Base-by-base conservation (phyloP, 108 stramenopile genomes). In the Cylindrotheca closterium region DNA sequence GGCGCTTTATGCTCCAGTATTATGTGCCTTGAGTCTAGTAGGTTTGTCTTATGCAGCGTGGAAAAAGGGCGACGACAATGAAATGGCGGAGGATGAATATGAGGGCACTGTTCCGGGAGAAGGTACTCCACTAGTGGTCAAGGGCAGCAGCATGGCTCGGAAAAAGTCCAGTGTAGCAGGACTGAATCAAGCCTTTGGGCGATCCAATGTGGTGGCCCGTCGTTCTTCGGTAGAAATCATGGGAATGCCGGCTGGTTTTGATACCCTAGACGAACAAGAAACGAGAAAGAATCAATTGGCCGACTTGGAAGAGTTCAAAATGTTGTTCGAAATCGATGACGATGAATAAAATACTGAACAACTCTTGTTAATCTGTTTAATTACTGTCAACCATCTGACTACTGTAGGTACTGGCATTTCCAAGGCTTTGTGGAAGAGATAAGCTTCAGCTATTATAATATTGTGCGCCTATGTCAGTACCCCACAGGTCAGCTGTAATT, bases 1-100 rank as follows among this genome's bases (percentile, higher is more conserved):
- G 17, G 81, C 79, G 2, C 63, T 83, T 25, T 77, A 63, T 26
- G 53, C 65, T 29, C 60, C 73, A 0, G 28, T 74, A 58, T 0
- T 56, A 4, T 45, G 55, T 15, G n/a, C 34, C 3, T 51, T 58
- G 33, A n/a, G 25, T 7, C 26, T 72, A 50, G 3, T 65, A 8
- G 71, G 71, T 17, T 23, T 72, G 26, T 18, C 31, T 1, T 63
- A 52, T 23, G n/a, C n/a, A n/a, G n/a, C n/a, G n/a, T 49, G 52
- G 64, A 22, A 48, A 7, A 49, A 49, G n/a, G 51, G 52, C 4
- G 42, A 53, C 12, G 50, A 49, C 23, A 15, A 63, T 8, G 55
- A 47, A 2, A 15, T 46, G 31, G 22, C 17, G 22, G 24, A 47
- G 19, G 30, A 4, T 4, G 8, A 10, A 1, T 25, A 31, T 3